phyloP scores from a whole-genome alignment of 768 basidiomycete genomes.

The Lentinula edodes region DNA sequence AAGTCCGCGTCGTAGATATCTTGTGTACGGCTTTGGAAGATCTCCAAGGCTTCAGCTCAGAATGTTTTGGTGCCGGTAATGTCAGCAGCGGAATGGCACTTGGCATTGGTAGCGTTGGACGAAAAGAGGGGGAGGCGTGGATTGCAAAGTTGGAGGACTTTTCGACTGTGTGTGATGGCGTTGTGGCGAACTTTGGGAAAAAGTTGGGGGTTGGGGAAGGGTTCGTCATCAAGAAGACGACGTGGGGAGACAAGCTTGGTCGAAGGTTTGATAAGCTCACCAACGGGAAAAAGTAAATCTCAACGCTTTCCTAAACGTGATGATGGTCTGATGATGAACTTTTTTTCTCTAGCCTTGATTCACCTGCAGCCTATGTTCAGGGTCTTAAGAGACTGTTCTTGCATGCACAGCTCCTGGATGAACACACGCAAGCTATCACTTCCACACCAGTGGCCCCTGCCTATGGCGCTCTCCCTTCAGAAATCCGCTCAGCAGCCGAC shows the following conservation, averaged over 20 bases:
- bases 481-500: constrained; percentile 62
- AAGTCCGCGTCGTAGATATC: constrained; percentile 80
- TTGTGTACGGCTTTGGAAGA: constrained; percentile 77
- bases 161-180: constrained; percentile 69
- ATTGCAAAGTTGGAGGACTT: constrained; percentile 75
- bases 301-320: background rate
- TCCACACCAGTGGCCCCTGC: constrained; percentile 63
- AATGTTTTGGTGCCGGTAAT: constrained; percentile 74
- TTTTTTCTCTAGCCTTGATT: constrained; percentile 61
- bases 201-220: constrained; percentile 88
- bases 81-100: constrained; percentile 69
- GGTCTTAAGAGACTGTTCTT: constrained; percentile 69
- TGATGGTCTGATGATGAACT: background rate
- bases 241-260: constrained; percentile 71
- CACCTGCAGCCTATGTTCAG: constrained; percentile 78
- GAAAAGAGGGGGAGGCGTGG: constrained; percentile 79
- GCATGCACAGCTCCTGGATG: constrained; percentile 77
- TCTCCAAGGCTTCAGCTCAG: constrained; percentile 63
- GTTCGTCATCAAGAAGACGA: constrained; percentile 76
- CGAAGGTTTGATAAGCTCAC: constrained; percentile 80
- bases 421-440: constrained; percentile 72
- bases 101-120: constrained; percentile 71
- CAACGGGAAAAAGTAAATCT: constrained; percentile 79
- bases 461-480: constrained; percentile 64
- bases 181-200: constrained; percentile 78